These are phyloP conservation scores for Calonectria ilicicola DNA, from an alignment of 2,329 filamentous ascomycete genomes.

Conservation along the genomic window DNA sequence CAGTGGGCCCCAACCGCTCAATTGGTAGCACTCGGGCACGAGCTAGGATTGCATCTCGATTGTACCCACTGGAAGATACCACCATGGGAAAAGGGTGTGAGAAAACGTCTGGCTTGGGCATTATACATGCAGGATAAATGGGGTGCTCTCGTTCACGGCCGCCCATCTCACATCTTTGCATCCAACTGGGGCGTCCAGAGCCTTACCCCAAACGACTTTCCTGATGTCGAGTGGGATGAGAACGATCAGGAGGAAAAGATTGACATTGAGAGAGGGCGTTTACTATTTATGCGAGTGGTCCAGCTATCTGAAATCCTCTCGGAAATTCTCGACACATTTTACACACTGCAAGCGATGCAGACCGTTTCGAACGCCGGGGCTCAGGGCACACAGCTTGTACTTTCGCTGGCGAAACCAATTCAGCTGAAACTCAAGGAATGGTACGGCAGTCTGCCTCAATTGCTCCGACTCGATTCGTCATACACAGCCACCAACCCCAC, in stretches of 20 bases:
- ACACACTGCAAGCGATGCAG: slow-evolving; percentile 81
- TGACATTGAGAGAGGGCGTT: slow-evolving; percentile 75
- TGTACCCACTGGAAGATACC: slow-evolving; percentile 90
- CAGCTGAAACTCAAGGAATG: slow-evolving; percentile 87
- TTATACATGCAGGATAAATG: slow-evolving; percentile 95
- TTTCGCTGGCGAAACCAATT: slow-evolving; percentile 83
- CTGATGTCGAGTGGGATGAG: slow-evolving; percentile 77
- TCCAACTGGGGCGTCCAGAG: slow-evolving; percentile 81
- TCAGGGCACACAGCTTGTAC: slow-evolving; percentile 78
- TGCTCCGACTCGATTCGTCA: slow-evolving; percentile 75
- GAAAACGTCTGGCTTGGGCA: slow-evolving; percentile 90
- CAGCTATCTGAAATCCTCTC: slow-evolving; percentile 80
- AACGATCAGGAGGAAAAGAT: slow-evolving; percentile 70
- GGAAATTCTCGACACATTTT: slow-evolving; percentile 86
- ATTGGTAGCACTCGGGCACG: slow-evolving; percentile 86
- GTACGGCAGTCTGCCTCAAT: slow-evolving; percentile 76
- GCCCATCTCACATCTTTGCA: slow-evolving; percentile 79
- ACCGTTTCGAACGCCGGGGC: slow-evolving; percentile 74
- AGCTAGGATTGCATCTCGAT: slow-evolving; percentile 89
- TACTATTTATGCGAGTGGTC: slow-evolving; percentile 81
- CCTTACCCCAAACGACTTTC: slow-evolving; percentile 77
- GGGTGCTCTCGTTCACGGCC: slow-evolving; percentile 86
- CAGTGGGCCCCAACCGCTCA: slow-evolving; percentile 90
- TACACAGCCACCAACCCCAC: slow-evolving; percentile 50
- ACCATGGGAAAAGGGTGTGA: slow-evolving; percentile 85